phyloP scores from a whole-genome alignment of 2,329 filamentous ascomycete genomes.

The Aureobasidium sp. region DNA sequence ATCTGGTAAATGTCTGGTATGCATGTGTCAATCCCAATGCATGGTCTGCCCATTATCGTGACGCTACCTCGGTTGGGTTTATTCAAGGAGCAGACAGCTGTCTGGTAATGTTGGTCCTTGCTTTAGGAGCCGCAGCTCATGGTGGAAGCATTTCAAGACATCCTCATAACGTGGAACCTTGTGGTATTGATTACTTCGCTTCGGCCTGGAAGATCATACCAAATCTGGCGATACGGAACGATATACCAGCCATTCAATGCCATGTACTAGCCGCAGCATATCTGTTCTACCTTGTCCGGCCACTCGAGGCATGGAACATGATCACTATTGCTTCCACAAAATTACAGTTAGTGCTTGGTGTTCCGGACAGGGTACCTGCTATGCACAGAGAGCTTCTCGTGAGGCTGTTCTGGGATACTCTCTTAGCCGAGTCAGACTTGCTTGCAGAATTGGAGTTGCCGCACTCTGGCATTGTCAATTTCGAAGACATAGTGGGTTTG shows the following conservation, averaged over 20 bases:
- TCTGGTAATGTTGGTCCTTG: constrained; percentile 68
- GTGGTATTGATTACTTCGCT: constrained; percentile 70
- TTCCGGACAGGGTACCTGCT: constrained; percentile 59
- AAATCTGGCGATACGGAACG: constrained; percentile 70
- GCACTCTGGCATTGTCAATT: constrained; percentile 73
- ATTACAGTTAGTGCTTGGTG: constrained; percentile 67
- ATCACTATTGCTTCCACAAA: constrained; percentile 75
- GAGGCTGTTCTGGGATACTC: constrained; percentile 75
- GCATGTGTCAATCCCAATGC: constrained; percentile 76
- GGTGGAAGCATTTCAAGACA: constrained; percentile 68
- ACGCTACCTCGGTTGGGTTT: constrained; percentile 66
- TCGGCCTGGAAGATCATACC: constrained; percentile 72
- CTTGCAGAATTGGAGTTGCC: constrained; percentile 72
- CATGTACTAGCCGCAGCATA: constrained; percentile 75
- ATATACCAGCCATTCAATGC: constrained; percentile 68
- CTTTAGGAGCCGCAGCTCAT: constrained; percentile 67
- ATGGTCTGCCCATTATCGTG: constrained; percentile 68
- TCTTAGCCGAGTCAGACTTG: constrained; percentile 71
- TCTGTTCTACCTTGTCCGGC: constrained; percentile 71
- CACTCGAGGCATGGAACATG: constrained; percentile 74
- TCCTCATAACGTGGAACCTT: constrained; percentile 59
- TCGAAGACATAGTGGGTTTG: constrained; percentile 70
- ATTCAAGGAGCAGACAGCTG: constrained; percentile 74
- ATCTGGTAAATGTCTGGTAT: constrained; percentile 76
- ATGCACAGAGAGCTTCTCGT: constrained; percentile 65